Evolutionary conservation across 2,329 filamentous ascomycete species (phyloP).

Genomic region (Fusarium chuoi): DNA sequence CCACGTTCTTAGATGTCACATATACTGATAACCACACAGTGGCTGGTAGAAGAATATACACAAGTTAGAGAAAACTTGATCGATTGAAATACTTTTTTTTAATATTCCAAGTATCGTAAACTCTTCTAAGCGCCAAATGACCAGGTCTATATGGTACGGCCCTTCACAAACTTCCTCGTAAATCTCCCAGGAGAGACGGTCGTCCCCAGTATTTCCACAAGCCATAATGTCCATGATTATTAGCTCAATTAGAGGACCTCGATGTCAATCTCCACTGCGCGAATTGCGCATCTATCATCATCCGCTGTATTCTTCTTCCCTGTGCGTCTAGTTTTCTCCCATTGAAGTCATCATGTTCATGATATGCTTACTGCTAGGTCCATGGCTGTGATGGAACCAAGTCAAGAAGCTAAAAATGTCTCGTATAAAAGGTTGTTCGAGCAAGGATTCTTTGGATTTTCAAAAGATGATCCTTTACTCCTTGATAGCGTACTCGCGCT

Average conservation of each 20-base stretch:
- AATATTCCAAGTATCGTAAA: constrained; percentile 37
- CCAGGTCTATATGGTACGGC: constrained; percentile 37
- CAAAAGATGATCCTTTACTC: constrained; percentile 58
- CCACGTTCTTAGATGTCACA: neutral
- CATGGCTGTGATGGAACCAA: constrained; percentile 15
- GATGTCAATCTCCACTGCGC: constrained; percentile 28
- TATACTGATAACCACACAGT: neutral
- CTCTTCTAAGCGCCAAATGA: constrained; percentile 33
- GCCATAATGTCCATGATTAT: constrained; percentile 24
- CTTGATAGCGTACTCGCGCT: constrained; percentile 81
- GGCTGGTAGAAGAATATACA: constrained; percentile 8
- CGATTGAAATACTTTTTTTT: constrained; percentile 33
- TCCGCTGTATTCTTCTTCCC: constrained; percentile 38
- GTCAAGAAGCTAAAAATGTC: constrained; percentile 27
- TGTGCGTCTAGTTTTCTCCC: constrained; percentile 43
- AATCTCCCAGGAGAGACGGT: constrained; percentile 30
- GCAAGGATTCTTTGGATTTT: constrained; percentile 24
- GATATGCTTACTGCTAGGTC: constrained; percentile 29
- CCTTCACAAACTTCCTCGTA: constrained; percentile 34
- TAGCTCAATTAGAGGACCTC: constrained; percentile 43
- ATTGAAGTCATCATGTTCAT: constrained; percentile 37
- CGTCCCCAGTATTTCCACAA: constrained; percentile 41
- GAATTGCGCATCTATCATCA: constrained; percentile 41
- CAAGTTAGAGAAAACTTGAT: neutral
- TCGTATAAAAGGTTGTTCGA: constrained; percentile 20